Conservation (phyloP, 768 basidiomycete species). For the Lactifluus subvellereus region DNA sequence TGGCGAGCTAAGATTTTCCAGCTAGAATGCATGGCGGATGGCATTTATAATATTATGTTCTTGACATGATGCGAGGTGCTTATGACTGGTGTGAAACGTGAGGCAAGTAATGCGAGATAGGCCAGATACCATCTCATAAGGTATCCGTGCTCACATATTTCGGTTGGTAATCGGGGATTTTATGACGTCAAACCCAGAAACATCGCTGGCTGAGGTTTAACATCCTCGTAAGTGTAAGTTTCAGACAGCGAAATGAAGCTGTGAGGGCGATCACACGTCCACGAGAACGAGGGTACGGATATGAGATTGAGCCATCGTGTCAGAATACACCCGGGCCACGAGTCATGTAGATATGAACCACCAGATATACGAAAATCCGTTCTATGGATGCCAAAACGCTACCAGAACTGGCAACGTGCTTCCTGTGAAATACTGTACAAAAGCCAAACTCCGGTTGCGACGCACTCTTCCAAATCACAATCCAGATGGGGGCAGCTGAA, state of each 20-base stretch:
- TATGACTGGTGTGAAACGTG: too few relatives aligned
- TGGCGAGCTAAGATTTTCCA: too few relatives aligned
- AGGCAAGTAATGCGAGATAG: too few relatives aligned
- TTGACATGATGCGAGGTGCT: too few relatives aligned
- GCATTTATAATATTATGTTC: too few relatives aligned
- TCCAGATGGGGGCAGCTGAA: not conserved
- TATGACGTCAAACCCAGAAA: not conserved
- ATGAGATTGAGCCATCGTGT: not conserved
- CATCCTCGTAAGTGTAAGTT: not conserved
- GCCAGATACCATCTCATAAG: not conserved
- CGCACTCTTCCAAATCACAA: not conserved
- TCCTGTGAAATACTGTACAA: too few relatives aligned
- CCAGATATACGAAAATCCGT: not conserved
- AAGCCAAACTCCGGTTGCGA: too few relatives aligned
- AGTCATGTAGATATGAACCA: not conserved
- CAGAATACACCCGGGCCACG: not conserved
- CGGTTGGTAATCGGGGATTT: not conserved
- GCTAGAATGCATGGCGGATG: too few relatives aligned
- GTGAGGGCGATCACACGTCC: not conserved
- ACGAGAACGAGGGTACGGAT: not conserved
- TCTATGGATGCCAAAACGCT: not conserved
- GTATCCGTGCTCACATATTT: not conserved
- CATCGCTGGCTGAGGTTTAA: not conserved
- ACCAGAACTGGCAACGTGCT: not conserved
- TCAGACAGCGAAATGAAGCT: too few relatives aligned